Base-by-base conservation (phyloP, 495 filamentous ascomycete genomes). In the Lentithecium fluviatile region DNA sequence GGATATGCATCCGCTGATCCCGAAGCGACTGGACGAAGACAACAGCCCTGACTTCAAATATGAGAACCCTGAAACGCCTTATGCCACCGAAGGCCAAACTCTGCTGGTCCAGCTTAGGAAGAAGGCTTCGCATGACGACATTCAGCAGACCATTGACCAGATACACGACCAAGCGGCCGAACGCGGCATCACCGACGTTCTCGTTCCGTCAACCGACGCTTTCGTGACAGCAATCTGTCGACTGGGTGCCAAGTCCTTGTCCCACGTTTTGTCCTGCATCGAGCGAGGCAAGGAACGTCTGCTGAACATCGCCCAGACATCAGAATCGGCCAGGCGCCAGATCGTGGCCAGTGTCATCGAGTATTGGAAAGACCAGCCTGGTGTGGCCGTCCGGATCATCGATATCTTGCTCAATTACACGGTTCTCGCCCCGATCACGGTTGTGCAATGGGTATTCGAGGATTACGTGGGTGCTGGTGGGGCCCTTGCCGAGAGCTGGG, bases 351-450 rank as follows among this genome's bases (percentile, higher is more conserved):
- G 88, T 8, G 93, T 97, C 26, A 87, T 97, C 78, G 83, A 85
- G 13, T 97, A 96, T 77, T 99, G 94, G 94, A 80, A 81, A 38
- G 86, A 92, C 53, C 94, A 97, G 64, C 90, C 94, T 0, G 94
- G 94, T 32, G 85, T 96, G 42, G 95, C 91, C 29, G 87, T 97
- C 68, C 88, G 88, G 67, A 92, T 99, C 66, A 81, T 97, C 55
- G 94, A 99, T 78, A 97, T 96, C 76, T 80, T 99, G 3, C 86
- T 99, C 25, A 99, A 99, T 72, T 99, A 97, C 77, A 91, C 88
- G 36, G 95, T 99, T 60, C 80, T 99, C 7, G 88, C 83, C 10
- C 94, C 94, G 0, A 73, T 82, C 34, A 83, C 83, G 26, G 91
- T 99, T 42, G 80, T 96, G 58, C 83, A 93, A 69, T 99, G 95